Evolutionary conservation across 2,329 filamentous ascomycete genomes (phyloP).

Genomic region (Monosporascus sp.): DNA sequence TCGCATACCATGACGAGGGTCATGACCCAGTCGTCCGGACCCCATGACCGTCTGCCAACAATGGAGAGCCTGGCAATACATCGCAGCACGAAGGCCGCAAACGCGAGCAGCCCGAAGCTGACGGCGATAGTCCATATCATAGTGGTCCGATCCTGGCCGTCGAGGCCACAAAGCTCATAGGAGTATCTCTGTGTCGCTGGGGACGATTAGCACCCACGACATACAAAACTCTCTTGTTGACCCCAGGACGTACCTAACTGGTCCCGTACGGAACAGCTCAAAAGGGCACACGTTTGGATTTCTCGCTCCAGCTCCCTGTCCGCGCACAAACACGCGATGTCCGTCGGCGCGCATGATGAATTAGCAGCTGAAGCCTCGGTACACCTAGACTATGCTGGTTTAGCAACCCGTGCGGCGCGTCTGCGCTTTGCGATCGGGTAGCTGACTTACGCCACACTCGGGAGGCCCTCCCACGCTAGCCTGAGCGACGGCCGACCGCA

Average conservation of each 20-base stretch:
- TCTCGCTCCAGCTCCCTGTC: neutral
- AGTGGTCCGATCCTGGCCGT: slow-evolving; percentile 10
- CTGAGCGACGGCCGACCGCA: neutral
- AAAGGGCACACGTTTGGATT: neutral
- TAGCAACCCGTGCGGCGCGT: neutral
- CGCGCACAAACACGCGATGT: neutral
- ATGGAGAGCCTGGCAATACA: slow-evolving; percentile 9
- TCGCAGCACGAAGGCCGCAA: slow-evolving; percentile 15
- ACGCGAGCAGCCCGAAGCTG: slow-evolving; percentile 12
- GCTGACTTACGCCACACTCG: neutral
- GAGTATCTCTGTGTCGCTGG: slow-evolving; percentile 8
- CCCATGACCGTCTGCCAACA: slow-evolving; percentile 13
- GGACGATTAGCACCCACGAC: neutral
- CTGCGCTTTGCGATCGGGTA: neutral
- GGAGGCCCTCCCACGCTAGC: neutral
- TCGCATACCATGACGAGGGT: slow-evolving; percentile 4
- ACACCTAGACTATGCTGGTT: neutral
- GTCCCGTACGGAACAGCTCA: neutral
- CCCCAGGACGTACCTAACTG: neutral
- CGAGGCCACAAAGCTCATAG: slow-evolving; percentile 9
- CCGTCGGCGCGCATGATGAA: neutral
- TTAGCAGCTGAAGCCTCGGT: neutral
- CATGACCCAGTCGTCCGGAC: slow-evolving; percentile 14
- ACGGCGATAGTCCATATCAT: slow-evolving; percentile 11
- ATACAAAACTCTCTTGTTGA: neutral